These are phyloP conservation scores for Trypanosoma scelopori DNA, from an alignment of 208 protist genomes.

Conservation along the genomic window DNA sequence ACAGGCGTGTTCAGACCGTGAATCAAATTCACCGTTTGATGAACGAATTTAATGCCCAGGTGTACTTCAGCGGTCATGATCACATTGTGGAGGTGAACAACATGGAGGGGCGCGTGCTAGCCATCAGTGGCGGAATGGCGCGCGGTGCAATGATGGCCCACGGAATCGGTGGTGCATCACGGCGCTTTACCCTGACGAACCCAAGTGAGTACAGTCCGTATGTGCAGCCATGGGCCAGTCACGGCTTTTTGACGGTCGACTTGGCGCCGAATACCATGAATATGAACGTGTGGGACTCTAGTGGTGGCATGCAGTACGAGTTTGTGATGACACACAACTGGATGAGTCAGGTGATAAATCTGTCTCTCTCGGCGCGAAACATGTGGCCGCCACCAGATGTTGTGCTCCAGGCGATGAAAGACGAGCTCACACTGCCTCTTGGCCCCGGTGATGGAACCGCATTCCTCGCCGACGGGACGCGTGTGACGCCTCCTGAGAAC, in stretches of 20 bases:
- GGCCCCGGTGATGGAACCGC: constrained; percentile 27
- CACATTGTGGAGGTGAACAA: constrained; percentile 33
- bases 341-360: constrained; percentile 14
- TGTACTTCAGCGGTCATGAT: constrained; percentile 31
- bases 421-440: constrained; percentile 20
- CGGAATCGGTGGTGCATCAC: constrained; percentile 8
- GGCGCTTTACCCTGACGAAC: constrained; percentile 23
- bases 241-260: constrained; percentile 29
- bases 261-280: constrained; percentile 30
- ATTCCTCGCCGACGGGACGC: constrained; percentile 18
- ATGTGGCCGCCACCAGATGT: constrained; percentile 21
- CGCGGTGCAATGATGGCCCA: constrained; percentile 22
- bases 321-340: constrained; percentile 27
- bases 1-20: constrained; percentile 16
- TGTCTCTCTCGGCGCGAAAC: not conserved
- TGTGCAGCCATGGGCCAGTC: constrained; percentile 19
- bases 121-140: constrained; percentile 25
- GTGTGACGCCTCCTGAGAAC: constrained; percentile 8
- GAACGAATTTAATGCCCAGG: constrained; percentile 29
- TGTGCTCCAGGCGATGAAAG: constrained; percentile 23
- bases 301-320: constrained; percentile 26
- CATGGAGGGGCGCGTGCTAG: constrained; percentile 18
- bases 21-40: constrained; percentile 12
- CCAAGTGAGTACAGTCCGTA: constrained; percentile 29
- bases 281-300: constrained; percentile 24